These are phyloP conservation scores for Ogataea siamensis DNA, from an alignment of 805 yeast genomes.

Conservation along the genomic window DNA sequence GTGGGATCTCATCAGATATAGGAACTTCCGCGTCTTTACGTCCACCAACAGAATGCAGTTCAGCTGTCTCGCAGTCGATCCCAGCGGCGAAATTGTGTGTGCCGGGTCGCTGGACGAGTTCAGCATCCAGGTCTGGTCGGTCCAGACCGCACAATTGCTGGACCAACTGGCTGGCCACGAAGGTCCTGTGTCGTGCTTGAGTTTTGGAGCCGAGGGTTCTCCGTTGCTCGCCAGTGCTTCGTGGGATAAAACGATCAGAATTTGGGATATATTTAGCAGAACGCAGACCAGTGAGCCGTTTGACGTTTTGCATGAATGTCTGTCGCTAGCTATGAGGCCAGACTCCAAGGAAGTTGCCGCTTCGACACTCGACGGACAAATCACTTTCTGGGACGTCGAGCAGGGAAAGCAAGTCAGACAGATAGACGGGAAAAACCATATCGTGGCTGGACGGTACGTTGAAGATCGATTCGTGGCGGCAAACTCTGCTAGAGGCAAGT, in stretches of 20 bases:
- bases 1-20: conserved; percentile 89
- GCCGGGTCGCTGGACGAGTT: conserved; percentile 91
- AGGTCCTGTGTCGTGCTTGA: conserved; percentile 87
- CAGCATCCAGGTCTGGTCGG: conserved; percentile 95
- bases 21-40: conserved; percentile 93
- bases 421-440: conserved; percentile 84
- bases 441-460: conserved; percentile 78
- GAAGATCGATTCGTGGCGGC: conserved; percentile 80
- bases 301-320: conserved; percentile 78
- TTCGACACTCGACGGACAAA: conserved; percentile 83
- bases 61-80: conserved; percentile 88
- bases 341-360: conserved; percentile 92
- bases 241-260: conserved; percentile 93
- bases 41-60: conserved; percentile 88
- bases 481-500: conserved; percentile 80
- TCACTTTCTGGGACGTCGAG: conserved; percentile 80
- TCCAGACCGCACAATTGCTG: conserved; percentile 88
- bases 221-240: conserved; percentile 79
- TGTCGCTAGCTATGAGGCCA: conserved; percentile 80
- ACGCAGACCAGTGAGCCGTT: conserved; percentile 88
- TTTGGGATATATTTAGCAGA: conserved; percentile 91
- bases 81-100: conserved; percentile 94
- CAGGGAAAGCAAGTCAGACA: conserved; percentile 75
- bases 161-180: conserved; percentile 91
- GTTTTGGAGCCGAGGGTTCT: conserved; percentile 78